Base-by-base conservation (phyloP, 257 asterid species). In the Galeopsis tetrahit region DNA sequence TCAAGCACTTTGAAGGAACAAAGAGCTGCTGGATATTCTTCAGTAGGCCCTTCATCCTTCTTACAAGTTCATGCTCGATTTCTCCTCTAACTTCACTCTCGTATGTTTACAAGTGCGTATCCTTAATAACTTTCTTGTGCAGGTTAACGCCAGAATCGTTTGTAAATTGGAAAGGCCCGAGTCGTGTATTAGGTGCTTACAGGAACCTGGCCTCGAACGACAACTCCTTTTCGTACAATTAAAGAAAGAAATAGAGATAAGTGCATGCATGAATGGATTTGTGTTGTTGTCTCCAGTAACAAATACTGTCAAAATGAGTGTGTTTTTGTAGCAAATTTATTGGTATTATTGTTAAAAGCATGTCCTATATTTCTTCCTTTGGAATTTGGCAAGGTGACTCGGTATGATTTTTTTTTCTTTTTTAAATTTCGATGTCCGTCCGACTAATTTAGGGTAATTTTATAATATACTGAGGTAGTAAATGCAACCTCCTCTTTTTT, bases 1-100 rank as follows among this genome's bases (percentile, higher is more conserved):
- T 72, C 97, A 53, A 84, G 86, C 84, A 93, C 97, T 60, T 78
- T 93, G 80, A 93, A 93, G 82, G 97, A 91, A 58, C 91, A 85
- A 34, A 88, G 74, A 61, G 96, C 95, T 34, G 88, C 90, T 64
- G 97, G 96, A 64, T 93, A 80, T 83, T 89, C 98, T 68, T 88
- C 96, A 0, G 87, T 89, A 21, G 98, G 97, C 21, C 79, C 94
- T 51, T 91, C 96, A 38, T 89, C 88, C 71, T 89, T 90, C 82
- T 81, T 81, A 80, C 61, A 76, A 82, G 89, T 90, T 66, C 13
- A 55, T 75, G 44, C 69, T 75, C 49, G 60, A 62, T 31, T 21
- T 34, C 8, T 55, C 42, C 34, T 76, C 10, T 9, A 46, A 69
- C 40, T 56, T 56, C 63, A 31, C 35, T 17, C 33, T 28, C 6